Percentiles rank a stretch among this genome's conserved stretches.
Conservation (phyloP, 1,284 basidiomycete species). For the Melampsora americana region DNA sequence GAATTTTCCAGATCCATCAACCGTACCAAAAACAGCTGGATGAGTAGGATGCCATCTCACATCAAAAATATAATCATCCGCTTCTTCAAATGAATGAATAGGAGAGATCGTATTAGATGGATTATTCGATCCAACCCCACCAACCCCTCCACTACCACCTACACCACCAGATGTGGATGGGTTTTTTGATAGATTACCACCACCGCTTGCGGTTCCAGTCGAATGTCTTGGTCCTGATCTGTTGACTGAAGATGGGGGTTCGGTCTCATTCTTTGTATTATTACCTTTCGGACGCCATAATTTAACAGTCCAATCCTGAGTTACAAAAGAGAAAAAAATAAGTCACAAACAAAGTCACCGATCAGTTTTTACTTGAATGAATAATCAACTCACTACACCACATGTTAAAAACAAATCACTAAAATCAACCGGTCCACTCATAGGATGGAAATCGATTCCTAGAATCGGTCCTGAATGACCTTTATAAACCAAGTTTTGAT, state of each 20-base stretch:
- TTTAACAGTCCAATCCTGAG: constrained; percentile 87
- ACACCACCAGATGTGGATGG: too few relatives aligned
- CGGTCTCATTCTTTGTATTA: constrained; percentile 40
- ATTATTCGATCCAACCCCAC: constrained; percentile 53
- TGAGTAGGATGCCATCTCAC: constrained; percentile 95
- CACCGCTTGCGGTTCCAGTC: constrained; percentile 54
- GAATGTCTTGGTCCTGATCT: constrained; percentile 14
- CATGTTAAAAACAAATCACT: constrained; percentile 88
- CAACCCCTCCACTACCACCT: too few relatives aligned
- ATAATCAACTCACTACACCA: constrained; percentile 64
- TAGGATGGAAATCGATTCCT: constrained; percentile 89
- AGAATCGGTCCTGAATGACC: constrained; percentile 91
- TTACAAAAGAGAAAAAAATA: too few relatives aligned
- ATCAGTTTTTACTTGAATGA: too few relatives aligned
- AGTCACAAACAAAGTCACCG: too few relatives aligned
- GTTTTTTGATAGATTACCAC: constrained; percentile 50
- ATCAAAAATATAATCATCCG: constrained; percentile 98
- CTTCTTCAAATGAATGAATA: constrained; percentile 87
- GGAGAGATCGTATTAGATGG: constrained; percentile 62
- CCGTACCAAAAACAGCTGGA: constrained; percentile 87
- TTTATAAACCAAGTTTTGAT: constrained; percentile 82
- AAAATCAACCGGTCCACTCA: constrained; percentile 81
- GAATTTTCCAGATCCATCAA: constrained; percentile 89
- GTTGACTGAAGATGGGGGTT: not conserved
- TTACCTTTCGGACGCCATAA: constrained; percentile 72